phyloP scores from a whole-genome alignment of 306 rosid species.

The Acacia melanoxylon region DNA sequence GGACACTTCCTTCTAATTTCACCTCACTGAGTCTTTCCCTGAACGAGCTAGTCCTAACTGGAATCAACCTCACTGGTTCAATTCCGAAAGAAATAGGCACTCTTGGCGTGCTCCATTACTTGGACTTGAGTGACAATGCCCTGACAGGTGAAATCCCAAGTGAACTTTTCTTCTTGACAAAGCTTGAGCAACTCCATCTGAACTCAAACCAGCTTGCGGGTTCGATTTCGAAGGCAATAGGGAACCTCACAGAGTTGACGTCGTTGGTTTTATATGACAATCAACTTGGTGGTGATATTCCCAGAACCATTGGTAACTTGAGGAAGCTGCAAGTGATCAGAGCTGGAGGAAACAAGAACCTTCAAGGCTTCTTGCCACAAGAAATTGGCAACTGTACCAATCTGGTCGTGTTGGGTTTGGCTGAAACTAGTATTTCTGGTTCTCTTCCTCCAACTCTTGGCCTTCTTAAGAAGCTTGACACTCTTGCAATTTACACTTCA shows the following conservation, averaged over 20 bases:
- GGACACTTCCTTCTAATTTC: constrained; percentile 61
- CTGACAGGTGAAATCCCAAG: constrained; percentile 72
- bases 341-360: constrained; percentile 90
- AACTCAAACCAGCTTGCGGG: constrained; percentile 72
- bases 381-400: constrained; percentile 78
- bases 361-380: constrained; percentile 62
- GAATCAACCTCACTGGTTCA: constrained; percentile 78
- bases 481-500: constrained; percentile 74
- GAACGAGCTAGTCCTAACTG: constrained; percentile 59
- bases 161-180: constrained; percentile 46
- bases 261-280: constrained; percentile 63
- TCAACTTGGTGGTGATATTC: constrained; percentile 65
- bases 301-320: constrained; percentile 63
- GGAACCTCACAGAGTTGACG: constrained; percentile 59
- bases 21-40: constrained; percentile 55
- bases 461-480: constrained; percentile 63
- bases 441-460: constrained; percentile 65
- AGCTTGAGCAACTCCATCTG: constrained; percentile 64
- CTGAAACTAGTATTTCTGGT: constrained; percentile 87
- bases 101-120: constrained; percentile 42
- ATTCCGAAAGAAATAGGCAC: constrained; percentile 64
- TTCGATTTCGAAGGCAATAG: constrained; percentile 62
- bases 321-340: constrained; percentile 59
- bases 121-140: constrained; percentile 80
- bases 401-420: constrained; percentile 70